phyloP scores from a whole-genome alignment of 2,329 filamentous ascomycete species.

The Ascochyta clinopodiicola region DNA sequence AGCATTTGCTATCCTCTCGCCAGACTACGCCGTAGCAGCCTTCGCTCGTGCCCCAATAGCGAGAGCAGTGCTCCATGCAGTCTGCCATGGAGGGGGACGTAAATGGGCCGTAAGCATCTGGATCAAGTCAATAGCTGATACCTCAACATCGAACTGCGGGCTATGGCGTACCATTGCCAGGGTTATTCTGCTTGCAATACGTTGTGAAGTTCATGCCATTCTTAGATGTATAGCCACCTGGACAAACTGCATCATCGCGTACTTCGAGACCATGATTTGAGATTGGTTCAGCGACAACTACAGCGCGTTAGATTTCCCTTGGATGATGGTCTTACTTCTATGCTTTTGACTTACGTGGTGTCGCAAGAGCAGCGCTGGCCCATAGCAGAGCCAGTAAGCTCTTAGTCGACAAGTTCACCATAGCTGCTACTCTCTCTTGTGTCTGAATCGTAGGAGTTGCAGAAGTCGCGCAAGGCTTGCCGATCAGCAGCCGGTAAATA shows the following conservation, averaged over 20 bases:
- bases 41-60: slow-evolving; percentile 38
- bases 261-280: slow-evolving; percentile 18
- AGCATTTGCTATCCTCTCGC: slow-evolving; percentile 29
- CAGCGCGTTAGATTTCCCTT: slow-evolving; percentile 15
- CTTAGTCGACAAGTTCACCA: slow-evolving; percentile 1
- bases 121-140: background rate
- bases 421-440: background rate
- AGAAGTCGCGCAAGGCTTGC: no score
- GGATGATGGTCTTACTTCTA: background rate
- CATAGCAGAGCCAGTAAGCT: slow-evolving; percentile 31
- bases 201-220: slow-evolving; percentile 43
- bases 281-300: slow-evolving; percentile 28
- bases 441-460: background rate
- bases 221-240: slow-evolving; percentile 28
- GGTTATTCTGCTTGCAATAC: slow-evolving; percentile 40
- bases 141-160: background rate
- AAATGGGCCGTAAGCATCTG: slow-evolving; percentile 20
- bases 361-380: slow-evolving; percentile 31
- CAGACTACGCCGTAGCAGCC: slow-evolving; percentile 43
- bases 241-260: slow-evolving; percentile 28
- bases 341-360: slow-evolving; percentile 25
- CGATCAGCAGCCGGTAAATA: background rate
- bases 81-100: slow-evolving; percentile 25
- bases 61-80: slow-evolving; percentile 43
- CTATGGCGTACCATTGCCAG: slow-evolving; percentile 31